A percentile compares a stretch with the other conserved stretches of the same genome.
These are phyloP conservation scores for Cardamine occulta DNA, from an alignment of 345 rosid genomes.

Conservation along the genomic window DNA sequence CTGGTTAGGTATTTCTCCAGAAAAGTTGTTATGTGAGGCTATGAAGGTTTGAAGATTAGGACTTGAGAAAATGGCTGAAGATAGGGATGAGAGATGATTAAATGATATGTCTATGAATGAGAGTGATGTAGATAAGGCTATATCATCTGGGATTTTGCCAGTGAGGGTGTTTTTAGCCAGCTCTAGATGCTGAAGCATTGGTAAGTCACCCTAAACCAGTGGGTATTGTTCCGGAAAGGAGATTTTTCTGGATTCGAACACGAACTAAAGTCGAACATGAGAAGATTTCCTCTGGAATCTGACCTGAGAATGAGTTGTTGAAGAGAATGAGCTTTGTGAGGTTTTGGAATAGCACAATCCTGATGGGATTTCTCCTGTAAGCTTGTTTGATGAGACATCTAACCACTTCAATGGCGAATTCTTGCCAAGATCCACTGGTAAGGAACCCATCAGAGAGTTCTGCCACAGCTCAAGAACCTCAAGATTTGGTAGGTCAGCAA, in stretches of 20 bases:
- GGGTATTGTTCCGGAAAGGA: slow-evolving; percentile 68
- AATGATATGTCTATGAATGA: slow-evolving; percentile 80
- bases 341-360: slow-evolving; percentile 62
- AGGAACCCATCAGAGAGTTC: slow-evolving; percentile 62
- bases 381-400: slow-evolving; percentile 72
- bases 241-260: slow-evolving; percentile 74
- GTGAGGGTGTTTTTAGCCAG: slow-evolving; percentile 76
- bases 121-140: slow-evolving; percentile 66
- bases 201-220: slow-evolving; percentile 68
- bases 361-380: slow-evolving; percentile 68
- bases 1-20: slow-evolving; percentile 69
- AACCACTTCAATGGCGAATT: slow-evolving; percentile 67
- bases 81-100: slow-evolving; percentile 71
- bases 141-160: slow-evolving; percentile 74
- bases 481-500: slow-evolving; percentile 63
- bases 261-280: slow-evolving; percentile 70
- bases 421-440: slow-evolving; percentile 65
- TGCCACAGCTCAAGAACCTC: slow-evolving; percentile 79
- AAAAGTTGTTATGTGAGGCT: slow-evolving; percentile 71
- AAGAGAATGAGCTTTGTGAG: slow-evolving; percentile 84
- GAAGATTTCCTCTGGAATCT: slow-evolving; percentile 58
- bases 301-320: slow-evolving; percentile 72
- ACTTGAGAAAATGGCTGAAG: slow-evolving; percentile 71
- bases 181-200: slow-evolving; percentile 79
- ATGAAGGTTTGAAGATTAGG: slow-evolving; percentile 73